A percentile compares a stretch with the other conserved stretches of the same genome.
Conservation (phyloP, 2,329 filamentous ascomycete genomes). For the Incumbomyces delicatus region DNA sequence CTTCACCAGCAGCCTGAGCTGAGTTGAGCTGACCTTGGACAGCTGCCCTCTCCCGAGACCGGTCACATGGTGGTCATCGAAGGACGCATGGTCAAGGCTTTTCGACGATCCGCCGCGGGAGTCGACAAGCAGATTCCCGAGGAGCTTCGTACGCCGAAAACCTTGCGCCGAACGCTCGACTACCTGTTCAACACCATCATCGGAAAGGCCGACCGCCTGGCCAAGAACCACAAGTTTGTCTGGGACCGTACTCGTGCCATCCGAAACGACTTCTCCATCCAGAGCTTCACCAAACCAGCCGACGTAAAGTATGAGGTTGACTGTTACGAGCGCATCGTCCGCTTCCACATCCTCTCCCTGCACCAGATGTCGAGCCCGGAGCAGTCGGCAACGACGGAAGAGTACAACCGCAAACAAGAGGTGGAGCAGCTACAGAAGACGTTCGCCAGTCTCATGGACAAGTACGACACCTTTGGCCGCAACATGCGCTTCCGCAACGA, state of each 20-base stretch:
- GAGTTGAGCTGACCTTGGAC: background rate
- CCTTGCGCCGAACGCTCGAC: conserved; percentile 38
- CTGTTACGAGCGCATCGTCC: conserved; percentile 53
- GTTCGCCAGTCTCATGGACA: conserved; percentile 50
- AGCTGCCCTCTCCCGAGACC: conserved; percentile 15
- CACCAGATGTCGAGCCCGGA: conserved; percentile 47
- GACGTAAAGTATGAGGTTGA: conserved; percentile 49
- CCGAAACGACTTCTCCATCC: conserved; percentile 56
- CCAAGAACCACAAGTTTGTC: conserved; percentile 51
- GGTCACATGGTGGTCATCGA: conserved; percentile 34
- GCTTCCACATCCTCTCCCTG: conserved; percentile 53
- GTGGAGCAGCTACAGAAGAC: conserved; percentile 56
- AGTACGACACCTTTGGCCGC: conserved; percentile 47
- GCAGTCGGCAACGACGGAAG: conserved; percentile 39
- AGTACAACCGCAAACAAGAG: conserved; percentile 50
- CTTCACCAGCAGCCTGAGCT: background rate
- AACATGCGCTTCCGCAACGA: conserved; percentile 46
- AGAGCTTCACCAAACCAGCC: conserved; percentile 47
- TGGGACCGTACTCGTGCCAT: conserved; percentile 58
- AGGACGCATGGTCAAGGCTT: conserved; percentile 53
- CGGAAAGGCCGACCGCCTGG: conserved; percentile 39
- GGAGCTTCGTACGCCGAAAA: conserved; percentile 50
- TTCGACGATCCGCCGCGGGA: conserved; percentile 52
- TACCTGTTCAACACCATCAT: conserved; percentile 43
- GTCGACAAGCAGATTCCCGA: conserved; percentile 54